Conservation (phyloP, 2,329 filamentous ascomycete species). For the Dendryphion nanum region DNA sequence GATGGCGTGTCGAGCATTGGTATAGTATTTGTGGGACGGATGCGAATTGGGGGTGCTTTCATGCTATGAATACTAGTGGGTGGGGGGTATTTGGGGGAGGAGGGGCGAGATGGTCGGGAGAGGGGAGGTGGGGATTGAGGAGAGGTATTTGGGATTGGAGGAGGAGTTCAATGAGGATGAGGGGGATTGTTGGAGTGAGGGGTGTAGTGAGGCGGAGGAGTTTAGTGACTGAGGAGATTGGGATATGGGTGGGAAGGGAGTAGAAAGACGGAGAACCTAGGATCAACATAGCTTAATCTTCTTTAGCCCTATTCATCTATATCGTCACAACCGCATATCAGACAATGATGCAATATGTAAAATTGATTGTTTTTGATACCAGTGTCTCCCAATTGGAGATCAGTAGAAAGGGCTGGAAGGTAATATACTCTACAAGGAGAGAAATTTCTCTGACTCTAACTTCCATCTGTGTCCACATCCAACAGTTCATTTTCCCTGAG, state of each 20-base stretch:
- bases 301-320: too few relatives aligned
- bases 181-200: neutral
- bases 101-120: slow-evolving; percentile 4
- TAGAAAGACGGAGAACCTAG: neutral
- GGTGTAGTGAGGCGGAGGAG: neutral
- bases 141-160: neutral
- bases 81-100: slow-evolving; percentile 11
- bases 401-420: neutral
- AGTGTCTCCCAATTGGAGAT: too few relatives aligned
- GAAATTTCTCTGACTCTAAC: too few relatives aligned
- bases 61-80: slow-evolving; percentile 11
- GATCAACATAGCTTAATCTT: too few relatives aligned
- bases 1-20: slow-evolving; percentile 12
- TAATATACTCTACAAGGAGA: neutral
- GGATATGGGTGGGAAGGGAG: neutral
- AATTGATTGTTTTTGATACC: too few relatives aligned
- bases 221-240: neutral
- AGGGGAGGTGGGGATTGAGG: slow-evolving; percentile 3
- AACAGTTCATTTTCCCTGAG: too few relatives aligned
- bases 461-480: too few relatives aligned
- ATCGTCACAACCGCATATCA: too few relatives aligned
- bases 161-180: neutral
- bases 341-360: too few relatives aligned
- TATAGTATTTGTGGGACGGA: slow-evolving; percentile 7
- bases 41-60: slow-evolving; percentile 12